Evolutionary conservation across 768 basidiomycete genomes (phyloP), one percentile per base, ranked within the genome.

Genomic region (Boletus sp.): DNA sequence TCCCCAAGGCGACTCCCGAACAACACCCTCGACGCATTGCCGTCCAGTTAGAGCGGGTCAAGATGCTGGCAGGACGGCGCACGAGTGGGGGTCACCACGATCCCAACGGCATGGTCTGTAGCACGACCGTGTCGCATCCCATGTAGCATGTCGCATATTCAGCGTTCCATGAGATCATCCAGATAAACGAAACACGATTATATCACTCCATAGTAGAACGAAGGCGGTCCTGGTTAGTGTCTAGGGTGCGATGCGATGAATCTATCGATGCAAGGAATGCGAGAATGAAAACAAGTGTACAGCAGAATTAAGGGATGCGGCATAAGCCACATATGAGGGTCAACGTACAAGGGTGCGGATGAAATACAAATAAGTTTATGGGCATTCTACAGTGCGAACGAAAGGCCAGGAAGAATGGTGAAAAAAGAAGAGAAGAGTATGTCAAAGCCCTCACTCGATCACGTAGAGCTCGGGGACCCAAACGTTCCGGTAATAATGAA

Each of bases 1-100:
- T 79, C 70, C 80, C 77, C 7, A 78, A 74, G 64, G 62, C 70
- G 4, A 64, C 14, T 1, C 17, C 70, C 1, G 79, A 79, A 49
- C 53, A 65, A 51, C 71, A 71, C 2, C 73, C 76, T 14, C 75
- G 74, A 61, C 75, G 68, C 34, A 75, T 81, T 35, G 61, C 67
- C 4, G 43, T 55, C 25, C 40, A 34, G 4, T 40, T 51, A 34
- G 21, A 32, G 14, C 13, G 5, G 5, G 1, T 11, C 29, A 32
- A 17, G 11, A 7, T 37, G 9, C 17, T 37, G 17, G n/a, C 17
- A 37, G 37, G 37, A n/a, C 9, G 15, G 8, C n/a, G 37, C 10
- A 38, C 10, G n/a, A 19, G 10, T 11, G n/a, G 9, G n/a, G 9
- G 11, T 21, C n/a, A n/a, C 21, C 19, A 13, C 10, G 7, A 19